These are phyloP conservation scores for Pichia gijzeniarum DNA, from an alignment of 805 yeast species.

Conservation along the genomic window DNA sequence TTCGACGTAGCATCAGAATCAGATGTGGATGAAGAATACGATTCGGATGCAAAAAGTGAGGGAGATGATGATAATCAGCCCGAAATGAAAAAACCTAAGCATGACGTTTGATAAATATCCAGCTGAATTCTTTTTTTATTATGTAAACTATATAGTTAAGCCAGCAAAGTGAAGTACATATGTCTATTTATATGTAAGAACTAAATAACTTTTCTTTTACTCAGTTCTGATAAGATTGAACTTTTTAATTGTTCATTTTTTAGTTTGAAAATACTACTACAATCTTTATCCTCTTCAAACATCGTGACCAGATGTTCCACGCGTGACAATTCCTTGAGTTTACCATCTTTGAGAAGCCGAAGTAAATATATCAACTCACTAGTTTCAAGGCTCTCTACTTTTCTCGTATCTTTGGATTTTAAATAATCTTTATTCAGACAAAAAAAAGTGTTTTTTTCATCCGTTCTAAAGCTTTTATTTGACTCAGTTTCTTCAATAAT, in stretches of 20 bases:
- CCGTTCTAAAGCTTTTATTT: neutral
- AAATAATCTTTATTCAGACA: constrained; percentile 4
- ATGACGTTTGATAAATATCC: neutral
- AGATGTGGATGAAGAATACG: constrained; percentile 33
- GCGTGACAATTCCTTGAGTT: constrained; percentile 9
- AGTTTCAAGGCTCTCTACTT: neutral
- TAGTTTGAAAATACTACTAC: constrained; percentile 5
- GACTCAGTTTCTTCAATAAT: constrained; percentile 10
- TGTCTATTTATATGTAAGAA: too few relatives aligned
- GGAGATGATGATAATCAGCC: constrained; percentile 21
- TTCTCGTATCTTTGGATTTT: constrained; percentile 4
- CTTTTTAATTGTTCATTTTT: constrained; percentile 5
- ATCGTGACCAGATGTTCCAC: constrained; percentile 9
- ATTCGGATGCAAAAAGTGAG: constrained; percentile 48
- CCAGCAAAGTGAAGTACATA: neutral
- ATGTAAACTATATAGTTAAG: constrained; percentile 1
- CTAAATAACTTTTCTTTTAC: constrained; percentile 7
- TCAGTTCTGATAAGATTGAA: constrained; percentile 6
- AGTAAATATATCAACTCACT: constrained; percentile 2
- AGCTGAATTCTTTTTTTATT: neutral
- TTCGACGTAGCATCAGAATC: constrained; percentile 43
- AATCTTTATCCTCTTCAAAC: constrained; percentile 7
- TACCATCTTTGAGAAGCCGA: neutral
- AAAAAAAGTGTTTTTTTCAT: neutral
- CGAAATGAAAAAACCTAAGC: constrained; percentile 15